Evolutionary conservation across 2,329 filamentous ascomycete genomes (phyloP), one percentile per base, ranked within the genome.

Genomic region (Akanthomyces dipterigenus): DNA sequence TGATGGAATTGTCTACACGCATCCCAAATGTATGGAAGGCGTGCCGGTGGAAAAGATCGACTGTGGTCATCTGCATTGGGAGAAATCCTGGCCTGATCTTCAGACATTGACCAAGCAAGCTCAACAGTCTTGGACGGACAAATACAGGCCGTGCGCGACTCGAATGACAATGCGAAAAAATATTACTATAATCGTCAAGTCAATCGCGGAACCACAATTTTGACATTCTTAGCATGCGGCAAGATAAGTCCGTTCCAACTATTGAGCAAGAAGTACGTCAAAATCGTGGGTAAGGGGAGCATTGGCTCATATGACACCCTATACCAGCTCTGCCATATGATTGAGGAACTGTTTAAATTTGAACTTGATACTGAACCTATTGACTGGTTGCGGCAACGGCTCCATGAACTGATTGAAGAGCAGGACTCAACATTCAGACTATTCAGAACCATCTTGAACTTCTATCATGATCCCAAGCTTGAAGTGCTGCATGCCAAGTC

Each of bases 191-290:
- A 80, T 5, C 77, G 82, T 1, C 82, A 85, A 64, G 78, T 84
- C 53, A 85, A 84, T 64, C 77, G 82, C 5, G 82, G 82, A 22
- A 72, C 76, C 16, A 70, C 75, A 26, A 79, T 83, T 20, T 72
- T 85, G 42, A 75, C 80, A 51, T 85, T 83, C 60, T 71, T 85
- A 7, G 70, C 76, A 11, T 71, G 76, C 0, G 79, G 77, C 20
- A 73, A 78, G 3, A 78, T 84, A 63, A 80, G 82, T 64, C 82
- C 82, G 0, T 84, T 81, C 62, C 82, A 85, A 68, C 76, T 85
- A 9, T 73, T 84, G 2, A 76, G 71, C 31, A 85, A 85, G 69
- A 73, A 76, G 26, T 82, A 77, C 67, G 78, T 83, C 57, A 68
- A 36, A 36, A 12, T 73, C 43, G 70, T 71, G 0, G 70, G 71